A percentile compares a stretch with the other conserved stretches of the same genome.
These are phyloP conservation scores for Neurospora sp. DNA, from an alignment of 495 filamentous ascomycete species.

Conservation along the genomic window DNA sequence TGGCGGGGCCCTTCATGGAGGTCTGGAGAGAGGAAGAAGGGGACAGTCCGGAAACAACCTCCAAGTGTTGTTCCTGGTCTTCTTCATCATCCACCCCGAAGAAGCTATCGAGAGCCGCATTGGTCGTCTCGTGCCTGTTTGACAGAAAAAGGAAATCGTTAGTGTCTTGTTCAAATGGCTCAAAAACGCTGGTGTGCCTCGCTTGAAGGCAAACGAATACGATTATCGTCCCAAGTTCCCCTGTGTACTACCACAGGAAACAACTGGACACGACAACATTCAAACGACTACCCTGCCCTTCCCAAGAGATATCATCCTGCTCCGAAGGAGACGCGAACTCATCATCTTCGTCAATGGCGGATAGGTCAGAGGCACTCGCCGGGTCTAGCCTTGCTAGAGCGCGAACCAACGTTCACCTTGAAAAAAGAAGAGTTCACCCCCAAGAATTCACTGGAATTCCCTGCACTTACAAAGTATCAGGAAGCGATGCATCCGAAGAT, in stretches of 20 bases:
- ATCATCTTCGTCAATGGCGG: neutral
- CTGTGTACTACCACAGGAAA: neutral
- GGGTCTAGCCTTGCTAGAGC: neutral
- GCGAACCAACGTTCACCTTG: neutral
- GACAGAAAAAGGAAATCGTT: neutral
- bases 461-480: neutral
- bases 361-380: neutral
- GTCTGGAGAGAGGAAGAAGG: neutral
- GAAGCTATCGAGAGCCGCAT: neutral
- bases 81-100: neutral
- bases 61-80: neutral
- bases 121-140: neutral
- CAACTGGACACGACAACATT: neutral
- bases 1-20: neutral
- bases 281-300: neutral
- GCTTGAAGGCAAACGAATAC: neutral
- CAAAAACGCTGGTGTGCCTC: neutral
- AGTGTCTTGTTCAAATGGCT: neutral
- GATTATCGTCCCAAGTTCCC: neutral
- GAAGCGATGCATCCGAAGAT: neutral
- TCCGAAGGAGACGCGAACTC: neutral
- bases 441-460: neutral
- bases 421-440: neutral
- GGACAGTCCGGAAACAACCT: neutral
- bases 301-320: neutral